Percentiles rank a stretch among this genome's conserved stretches.
Evolutionary conservation across 768 basidiomycete genomes (phyloP).

Genomic region (Lentinus tigrinus): DNA sequence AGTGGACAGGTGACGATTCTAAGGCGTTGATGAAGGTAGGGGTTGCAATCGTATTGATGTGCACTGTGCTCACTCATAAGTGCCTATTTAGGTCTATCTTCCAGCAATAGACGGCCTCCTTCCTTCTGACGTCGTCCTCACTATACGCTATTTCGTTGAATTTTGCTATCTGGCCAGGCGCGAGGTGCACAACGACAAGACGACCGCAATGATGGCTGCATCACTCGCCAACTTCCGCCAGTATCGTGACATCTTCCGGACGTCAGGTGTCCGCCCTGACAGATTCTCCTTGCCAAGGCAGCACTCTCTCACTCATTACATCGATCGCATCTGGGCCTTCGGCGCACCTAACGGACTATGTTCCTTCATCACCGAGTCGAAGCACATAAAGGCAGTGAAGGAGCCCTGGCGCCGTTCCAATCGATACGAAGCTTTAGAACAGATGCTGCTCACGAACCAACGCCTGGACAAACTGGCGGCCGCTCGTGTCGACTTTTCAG

Average conservation of each 20-base stretch:
- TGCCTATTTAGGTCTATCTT: conserved; percentile 20
- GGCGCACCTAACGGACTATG: conserved; percentile 28
- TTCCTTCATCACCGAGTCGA: conserved; percentile 28
- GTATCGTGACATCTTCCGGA: conserved; percentile 13
- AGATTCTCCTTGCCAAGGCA: conserved; percentile 24
- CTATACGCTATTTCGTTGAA: conserved; percentile 18
- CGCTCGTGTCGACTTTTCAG: conserved; percentile 12
- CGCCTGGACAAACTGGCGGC: conserved; percentile 28
- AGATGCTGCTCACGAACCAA: conserved; percentile 26
- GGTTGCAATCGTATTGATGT: not conserved
- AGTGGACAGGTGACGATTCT: conserved; percentile 30
- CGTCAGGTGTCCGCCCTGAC: conserved; percentile 12
- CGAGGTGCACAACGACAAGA: not conserved
- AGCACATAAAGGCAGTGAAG: conserved; percentile 28
- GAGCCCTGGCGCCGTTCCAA: conserved; percentile 25
- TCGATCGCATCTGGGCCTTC: conserved; percentile 15
- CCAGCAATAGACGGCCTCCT: conserved; percentile 20
- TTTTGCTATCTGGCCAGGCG: conserved; percentile 25
- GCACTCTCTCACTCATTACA: conserved; percentile 22
- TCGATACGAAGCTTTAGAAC: conserved; percentile 17
- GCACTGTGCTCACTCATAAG: not conserved
- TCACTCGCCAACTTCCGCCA: conserved; percentile 15
- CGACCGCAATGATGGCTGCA: conserved; percentile 6
- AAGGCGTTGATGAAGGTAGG: conserved; percentile 29
- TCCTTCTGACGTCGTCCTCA: conserved; percentile 9